A percentile compares a stretch with the other conserved stretches of the same genome.
Conservation (phyloP, 2,329 filamentous ascomycete species). For the Neofusicoccum cordaticola region DNA sequence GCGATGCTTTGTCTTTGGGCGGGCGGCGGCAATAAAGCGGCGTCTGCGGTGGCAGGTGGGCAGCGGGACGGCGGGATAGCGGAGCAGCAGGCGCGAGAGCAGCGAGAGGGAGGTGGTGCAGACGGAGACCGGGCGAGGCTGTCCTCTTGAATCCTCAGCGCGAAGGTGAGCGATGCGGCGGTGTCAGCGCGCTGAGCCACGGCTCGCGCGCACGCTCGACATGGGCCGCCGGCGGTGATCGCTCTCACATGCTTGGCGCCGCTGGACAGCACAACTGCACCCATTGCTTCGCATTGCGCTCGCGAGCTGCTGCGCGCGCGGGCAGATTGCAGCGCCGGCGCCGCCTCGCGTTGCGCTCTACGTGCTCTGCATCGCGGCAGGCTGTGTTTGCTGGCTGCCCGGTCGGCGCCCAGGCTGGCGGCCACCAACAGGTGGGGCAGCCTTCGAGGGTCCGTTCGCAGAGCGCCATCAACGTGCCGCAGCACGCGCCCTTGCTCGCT, state of each 20-base stretch:
- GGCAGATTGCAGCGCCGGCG: not conserved
- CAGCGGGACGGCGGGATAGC: not conserved
- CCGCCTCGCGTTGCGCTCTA: not conserved
- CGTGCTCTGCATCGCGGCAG: not conserved
- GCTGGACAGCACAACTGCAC: not conserved
- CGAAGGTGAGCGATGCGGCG: constrained; percentile 11
- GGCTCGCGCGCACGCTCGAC: not conserved
- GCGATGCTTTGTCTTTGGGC: constrained; percentile 1
- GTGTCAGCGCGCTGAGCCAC: constrained; percentile 15
- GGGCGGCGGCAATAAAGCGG: not conserved
- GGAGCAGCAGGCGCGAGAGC: not conserved
- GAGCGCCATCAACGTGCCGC: not conserved
- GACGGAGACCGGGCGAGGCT: not conserved
- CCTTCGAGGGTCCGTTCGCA: not conserved
- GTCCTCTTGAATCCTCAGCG: constrained; percentile 10
- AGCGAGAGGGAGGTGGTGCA: not conserved
- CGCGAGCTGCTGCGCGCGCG: not conserved
- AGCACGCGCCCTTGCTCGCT: not conserved
- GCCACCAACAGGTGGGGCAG: constrained; percentile 4
- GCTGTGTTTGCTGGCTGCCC: not conserved
- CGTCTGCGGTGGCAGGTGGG: not conserved
- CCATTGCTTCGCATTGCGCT: not conserved
- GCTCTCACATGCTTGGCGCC: constrained; percentile 11
- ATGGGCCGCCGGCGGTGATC: constrained; percentile 4
- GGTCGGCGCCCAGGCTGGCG: not conserved